phyloP scores from a whole-genome alignment of 768 basidiomycete genomes.

The Amanita polypyramis region DNA sequence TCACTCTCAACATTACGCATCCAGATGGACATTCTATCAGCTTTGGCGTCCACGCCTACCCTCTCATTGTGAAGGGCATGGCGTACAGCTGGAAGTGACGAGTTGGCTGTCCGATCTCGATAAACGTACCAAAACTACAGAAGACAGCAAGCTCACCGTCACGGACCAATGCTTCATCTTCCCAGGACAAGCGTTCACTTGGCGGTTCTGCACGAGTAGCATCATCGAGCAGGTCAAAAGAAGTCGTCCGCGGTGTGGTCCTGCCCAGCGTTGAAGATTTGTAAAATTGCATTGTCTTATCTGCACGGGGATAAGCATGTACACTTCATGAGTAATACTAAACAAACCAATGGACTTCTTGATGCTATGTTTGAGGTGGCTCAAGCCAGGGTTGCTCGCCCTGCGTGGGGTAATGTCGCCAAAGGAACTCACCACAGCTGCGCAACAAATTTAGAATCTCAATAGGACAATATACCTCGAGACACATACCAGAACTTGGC shows the following conservation, averaged over 20 bases:
- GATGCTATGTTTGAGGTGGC: conserved; percentile 45
- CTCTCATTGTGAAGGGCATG: conserved; percentile 44
- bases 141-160: conserved; percentile 25
- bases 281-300: conserved; percentile 58
- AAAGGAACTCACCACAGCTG: conserved; percentile 15
- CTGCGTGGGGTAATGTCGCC: conserved; percentile 12
- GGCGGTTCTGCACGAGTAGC: conserved; percentile 7
- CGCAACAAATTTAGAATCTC: conserved; percentile 4
- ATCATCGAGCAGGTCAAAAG: conserved; percentile 24
- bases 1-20: conserved; percentile 75
- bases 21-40: conserved; percentile 73
- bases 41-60: conserved; percentile 39
- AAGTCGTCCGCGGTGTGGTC: conserved; percentile 32
- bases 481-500: conserved; percentile 19
- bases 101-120: conserved; percentile 25
- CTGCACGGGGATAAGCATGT: conserved; percentile 21
- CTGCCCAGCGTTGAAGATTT: conserved; percentile 48
- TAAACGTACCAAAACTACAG: neutral
- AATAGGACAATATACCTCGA: neutral
- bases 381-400: conserved; percentile 5
- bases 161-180: conserved; percentile 32
- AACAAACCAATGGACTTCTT: conserved; percentile 62
- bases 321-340: neutral
- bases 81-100: conserved; percentile 42
- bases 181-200: conserved; percentile 34